Percentiles rank a stretch among this genome's conserved stretches.
These are phyloP conservation scores for Isatis tinctoria DNA, from an alignment of 345 rosid species.

Conservation along the genomic window DNA sequence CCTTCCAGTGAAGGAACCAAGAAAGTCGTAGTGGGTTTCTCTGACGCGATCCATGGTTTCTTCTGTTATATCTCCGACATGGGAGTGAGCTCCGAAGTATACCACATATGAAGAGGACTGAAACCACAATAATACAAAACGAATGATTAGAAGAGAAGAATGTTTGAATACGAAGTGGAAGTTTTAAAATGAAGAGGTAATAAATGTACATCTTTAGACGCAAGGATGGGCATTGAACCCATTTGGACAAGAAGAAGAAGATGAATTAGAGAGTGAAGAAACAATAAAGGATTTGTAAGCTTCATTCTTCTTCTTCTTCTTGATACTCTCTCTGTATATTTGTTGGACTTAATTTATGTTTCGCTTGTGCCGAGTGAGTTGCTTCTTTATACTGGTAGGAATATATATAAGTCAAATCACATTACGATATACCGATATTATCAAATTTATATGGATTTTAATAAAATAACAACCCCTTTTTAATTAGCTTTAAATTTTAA, in stretches of 20 bases:
- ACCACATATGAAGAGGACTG: constrained; percentile 52
- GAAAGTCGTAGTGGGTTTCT: constrained; percentile 58
- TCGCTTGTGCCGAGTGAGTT: background rate
- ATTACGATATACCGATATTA: background rate
- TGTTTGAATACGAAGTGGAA: background rate
- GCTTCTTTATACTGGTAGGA: constrained; percentile 23
- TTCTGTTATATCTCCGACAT: constrained; percentile 35
- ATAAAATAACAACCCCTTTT: background rate
- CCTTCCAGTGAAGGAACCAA: constrained; percentile 69
- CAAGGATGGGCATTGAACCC: constrained; percentile 31
- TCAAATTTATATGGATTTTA: background rate
- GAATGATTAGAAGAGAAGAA: background rate
- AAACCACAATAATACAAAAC: background rate
- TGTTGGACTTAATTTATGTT: constrained; percentile 3
- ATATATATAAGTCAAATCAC: background rate
- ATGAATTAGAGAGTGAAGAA: constrained; percentile 18
- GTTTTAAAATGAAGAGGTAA: background rate
- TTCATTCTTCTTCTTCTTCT: constrained; percentile 26
- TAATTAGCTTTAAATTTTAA: background rate
- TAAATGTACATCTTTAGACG: constrained; percentile 46
- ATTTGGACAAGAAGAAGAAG: constrained; percentile 26
- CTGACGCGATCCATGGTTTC: constrained; percentile 40
- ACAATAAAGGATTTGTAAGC: background rate
- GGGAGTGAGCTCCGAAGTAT: constrained; percentile 77
- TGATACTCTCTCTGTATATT: background rate